phyloP scores from a whole-genome alignment of 805 yeast genomes.

The Isabelozyma gotoi region DNA sequence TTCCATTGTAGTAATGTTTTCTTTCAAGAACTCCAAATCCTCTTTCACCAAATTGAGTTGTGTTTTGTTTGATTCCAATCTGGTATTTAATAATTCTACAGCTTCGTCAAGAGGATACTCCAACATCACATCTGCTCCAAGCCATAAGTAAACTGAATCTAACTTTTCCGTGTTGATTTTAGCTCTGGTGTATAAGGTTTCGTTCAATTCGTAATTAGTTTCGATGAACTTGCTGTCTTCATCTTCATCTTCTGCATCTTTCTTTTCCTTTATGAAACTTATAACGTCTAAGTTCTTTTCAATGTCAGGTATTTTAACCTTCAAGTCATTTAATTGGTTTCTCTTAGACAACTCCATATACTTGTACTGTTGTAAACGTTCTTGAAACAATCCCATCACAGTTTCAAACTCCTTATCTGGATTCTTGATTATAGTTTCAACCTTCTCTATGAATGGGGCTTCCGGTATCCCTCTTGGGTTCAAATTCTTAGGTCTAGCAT shows the following conservation, averaged over 20 bases:
- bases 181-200: constrained; percentile 87
- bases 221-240: constrained; percentile 37
- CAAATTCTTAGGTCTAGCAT: constrained; percentile 50
- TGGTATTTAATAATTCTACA: constrained; percentile 57
- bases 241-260: constrained; percentile 24
- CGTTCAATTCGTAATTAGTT: constrained; percentile 89
- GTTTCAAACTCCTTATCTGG: constrained; percentile 65
- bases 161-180: constrained; percentile 56
- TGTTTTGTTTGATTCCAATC: constrained; percentile 61
- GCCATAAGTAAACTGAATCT: constrained; percentile 77
- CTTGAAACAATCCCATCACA: constrained; percentile 75
- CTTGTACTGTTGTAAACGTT: constrained; percentile 84
- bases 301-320: constrained; percentile 86
- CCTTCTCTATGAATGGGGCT: constrained; percentile 89
- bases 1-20: constrained; percentile 95
- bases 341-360: constrained; percentile 70
- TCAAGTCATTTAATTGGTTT: constrained; percentile 51
- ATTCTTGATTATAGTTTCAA: constrained; percentile 68
- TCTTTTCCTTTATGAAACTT: constrained; percentile 51
- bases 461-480: constrained; percentile 96
- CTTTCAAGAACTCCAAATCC: constrained; percentile 80
- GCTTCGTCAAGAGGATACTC: constrained; percentile 94
- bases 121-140: constrained; percentile 98
- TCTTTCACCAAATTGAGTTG: constrained; percentile 67
- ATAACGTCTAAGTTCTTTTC: constrained; percentile 80